Conservation (phyloP, 257 asterid genomes). For the Ligustrum vulgare region DNA sequence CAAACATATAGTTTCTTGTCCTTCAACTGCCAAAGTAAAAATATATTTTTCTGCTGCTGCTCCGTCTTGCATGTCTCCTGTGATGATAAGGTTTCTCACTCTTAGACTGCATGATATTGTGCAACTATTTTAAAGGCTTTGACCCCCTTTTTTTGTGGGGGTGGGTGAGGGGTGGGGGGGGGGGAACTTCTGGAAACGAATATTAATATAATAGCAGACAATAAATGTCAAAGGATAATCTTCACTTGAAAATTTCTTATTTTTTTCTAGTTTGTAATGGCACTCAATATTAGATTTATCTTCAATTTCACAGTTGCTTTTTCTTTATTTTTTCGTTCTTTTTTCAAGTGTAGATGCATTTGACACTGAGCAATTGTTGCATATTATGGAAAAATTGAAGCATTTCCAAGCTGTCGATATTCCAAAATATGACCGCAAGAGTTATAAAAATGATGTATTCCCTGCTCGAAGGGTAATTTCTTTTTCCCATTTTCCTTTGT, state of each 20-base stretch:
- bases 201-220: conserved; percentile 1
- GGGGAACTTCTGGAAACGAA: not conserved
- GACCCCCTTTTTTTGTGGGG: too few species aligned
- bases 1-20: not conserved
- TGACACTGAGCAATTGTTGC: conserved; percentile 69
- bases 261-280: conserved; percentile 16
- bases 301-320: conserved; percentile 25
- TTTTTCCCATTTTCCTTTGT: not conserved
- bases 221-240: conserved; percentile 12
- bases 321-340: conserved; percentile 17
- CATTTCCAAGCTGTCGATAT: conserved; percentile 87
- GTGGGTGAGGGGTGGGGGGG: too few species aligned
- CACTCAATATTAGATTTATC: conserved; percentile 3
- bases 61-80: not conserved
- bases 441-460: conserved; percentile 65
- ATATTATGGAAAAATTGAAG: conserved; percentile 72
- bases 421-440: conserved; percentile 93
- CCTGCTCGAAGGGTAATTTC: conserved; percentile 80
- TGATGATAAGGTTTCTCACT: not conserved
- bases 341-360: conserved; percentile 69
- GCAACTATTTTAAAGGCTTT: not conserved
- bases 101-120: not conserved
- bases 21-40: not conserved
- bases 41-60: not conserved
- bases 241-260: conserved; percentile 14